phyloP scores from a whole-genome alignment of 805 yeast genomes.

The Kregervanrija delftensis region DNA sequence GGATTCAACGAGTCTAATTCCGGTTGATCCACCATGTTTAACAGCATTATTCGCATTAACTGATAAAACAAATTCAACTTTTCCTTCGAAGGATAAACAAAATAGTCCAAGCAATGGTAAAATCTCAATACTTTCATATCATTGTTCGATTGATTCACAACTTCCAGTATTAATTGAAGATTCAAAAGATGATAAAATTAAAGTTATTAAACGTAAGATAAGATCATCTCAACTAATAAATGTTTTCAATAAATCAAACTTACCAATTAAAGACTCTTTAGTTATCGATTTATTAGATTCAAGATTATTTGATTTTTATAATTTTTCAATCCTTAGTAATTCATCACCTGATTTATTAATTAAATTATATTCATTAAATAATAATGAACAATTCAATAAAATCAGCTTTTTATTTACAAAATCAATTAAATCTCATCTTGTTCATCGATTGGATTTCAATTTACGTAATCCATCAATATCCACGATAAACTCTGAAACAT shows the following conservation, averaged over 20 bases:
- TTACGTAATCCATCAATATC: conserved; percentile 32
- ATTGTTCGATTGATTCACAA: conserved; percentile 41
- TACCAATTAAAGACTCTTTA: conserved; percentile 28
- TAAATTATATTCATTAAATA: conserved; percentile 8
- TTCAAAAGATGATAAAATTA: conserved; percentile 24
- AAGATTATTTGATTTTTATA: conserved; percentile 43
- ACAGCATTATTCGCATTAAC: conserved; percentile 40
- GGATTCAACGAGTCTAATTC: conserved; percentile 27
- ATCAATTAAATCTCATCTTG: conserved; percentile 1
- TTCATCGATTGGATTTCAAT: conserved; percentile 12
- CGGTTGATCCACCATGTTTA: conserved; percentile 56
- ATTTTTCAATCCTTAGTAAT: conserved; percentile 10
- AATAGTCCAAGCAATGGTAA: conserved; percentile 21
- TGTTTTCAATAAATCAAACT: conserved; percentile 29
- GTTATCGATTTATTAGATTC: conserved; percentile 38
- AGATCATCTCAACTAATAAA: conserved; percentile 32
- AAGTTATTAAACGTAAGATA: conserved; percentile 26
- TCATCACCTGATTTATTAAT: conserved; percentile 1
- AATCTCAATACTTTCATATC: conserved; percentile 39
- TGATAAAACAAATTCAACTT: conserved; percentile 35
- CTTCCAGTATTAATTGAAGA: conserved; percentile 56
- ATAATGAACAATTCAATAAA: conserved; percentile 5
- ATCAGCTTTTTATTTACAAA: conserved; percentile 7
- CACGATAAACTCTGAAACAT: background rate
- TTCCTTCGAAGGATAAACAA: conserved; percentile 26